Percentiles rank a stretch among this genome's conserved stretches.
phyloP scores from a whole-genome alignment of 371 early-diverging fungal genomes.

The Syncephalis fuscata region DNA sequence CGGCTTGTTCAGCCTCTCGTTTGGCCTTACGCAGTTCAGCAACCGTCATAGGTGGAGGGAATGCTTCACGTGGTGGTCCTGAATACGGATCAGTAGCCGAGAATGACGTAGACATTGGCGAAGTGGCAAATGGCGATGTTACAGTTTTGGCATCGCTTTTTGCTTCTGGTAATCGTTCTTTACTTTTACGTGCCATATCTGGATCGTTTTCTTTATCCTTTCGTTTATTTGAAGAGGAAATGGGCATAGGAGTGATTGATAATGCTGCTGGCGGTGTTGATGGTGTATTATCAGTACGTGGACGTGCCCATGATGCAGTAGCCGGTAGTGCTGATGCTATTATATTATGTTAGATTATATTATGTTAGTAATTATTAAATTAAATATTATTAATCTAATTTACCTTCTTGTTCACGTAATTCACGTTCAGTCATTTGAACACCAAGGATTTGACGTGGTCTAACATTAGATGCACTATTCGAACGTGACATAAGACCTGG shows the following conservation, averaged over 20 bases:
- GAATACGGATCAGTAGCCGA: constrained; percentile 34
- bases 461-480: constrained; percentile 5
- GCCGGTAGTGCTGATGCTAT: constrained; percentile 33
- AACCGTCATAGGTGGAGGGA: constrained; percentile 2
- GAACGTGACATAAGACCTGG: neutral
- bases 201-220: too few relatives aligned
- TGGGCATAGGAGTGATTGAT: too few relatives aligned
- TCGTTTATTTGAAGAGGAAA: constrained; percentile 7
- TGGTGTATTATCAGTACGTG: constrained; percentile 14
- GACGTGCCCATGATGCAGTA: constrained; percentile 38
- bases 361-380: constrained; percentile 7
- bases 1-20: constrained; percentile 27
- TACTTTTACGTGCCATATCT: too few relatives aligned
- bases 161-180: too few relatives aligned
- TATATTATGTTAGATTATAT: neutral
- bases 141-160: too few relatives aligned
- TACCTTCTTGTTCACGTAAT: constrained; percentile 10
- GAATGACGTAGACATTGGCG: too few relatives aligned
- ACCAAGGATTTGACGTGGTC: constrained; percentile 14
- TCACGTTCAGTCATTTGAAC: constrained; percentile 8
- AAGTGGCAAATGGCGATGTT: too few relatives aligned
- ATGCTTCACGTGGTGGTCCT: neutral
- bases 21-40: constrained; percentile 12
- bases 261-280: too few relatives aligned
- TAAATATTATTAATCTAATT: constrained; percentile 10